A percentile compares a stretch with the other conserved stretches of the same genome.
Evolutionary conservation across 768 basidiomycete genomes (phyloP).

Genomic region (Holtermannia corniformis): DNA sequence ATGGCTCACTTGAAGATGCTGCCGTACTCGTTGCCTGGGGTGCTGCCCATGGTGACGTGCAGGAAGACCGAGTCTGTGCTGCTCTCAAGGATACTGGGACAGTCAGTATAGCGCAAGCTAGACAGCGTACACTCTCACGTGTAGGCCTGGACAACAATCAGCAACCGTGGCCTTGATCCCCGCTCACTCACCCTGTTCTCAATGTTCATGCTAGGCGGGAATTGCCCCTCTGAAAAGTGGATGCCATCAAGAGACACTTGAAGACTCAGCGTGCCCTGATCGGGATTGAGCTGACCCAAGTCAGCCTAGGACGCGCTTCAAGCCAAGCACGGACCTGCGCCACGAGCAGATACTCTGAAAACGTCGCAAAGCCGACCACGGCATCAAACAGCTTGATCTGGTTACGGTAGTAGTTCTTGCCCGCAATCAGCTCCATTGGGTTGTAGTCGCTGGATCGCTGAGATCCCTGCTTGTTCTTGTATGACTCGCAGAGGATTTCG

Average conservation of each 20-base stretch:
- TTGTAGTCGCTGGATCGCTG: conserved; percentile 58
- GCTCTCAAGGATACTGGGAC: conserved; percentile 90
- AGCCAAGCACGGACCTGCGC: conserved; percentile 58
- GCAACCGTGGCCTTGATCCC: background rate
- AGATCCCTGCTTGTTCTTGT: conserved; percentile 65
- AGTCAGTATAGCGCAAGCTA: background rate
- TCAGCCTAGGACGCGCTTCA: background rate
- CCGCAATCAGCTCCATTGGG: conserved; percentile 68
- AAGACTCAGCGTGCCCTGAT: conserved; percentile 52
- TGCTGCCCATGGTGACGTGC: conserved; percentile 84
- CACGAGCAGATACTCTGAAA: conserved; percentile 91
- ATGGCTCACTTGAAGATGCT: conserved; percentile 49
- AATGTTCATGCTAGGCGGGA: conserved; percentile 83
- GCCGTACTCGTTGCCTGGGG: conserved; percentile 69
- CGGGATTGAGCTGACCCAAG: conserved; percentile 51
- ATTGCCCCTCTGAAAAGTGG: conserved; percentile 72
- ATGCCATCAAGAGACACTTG: conserved; percentile 89
- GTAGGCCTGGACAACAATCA: conserved; percentile 14
- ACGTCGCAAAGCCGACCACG: conserved; percentile 82
- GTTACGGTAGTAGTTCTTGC: conserved; percentile 59
- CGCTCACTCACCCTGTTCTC: conserved; percentile 66
- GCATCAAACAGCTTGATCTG: conserved; percentile 71
- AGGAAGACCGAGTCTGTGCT: conserved; percentile 87
- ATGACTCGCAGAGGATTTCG: conserved; percentile 89
- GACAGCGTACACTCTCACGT: conserved; percentile 3